phyloP scores from a whole-genome alignment of 345 rosid species.

The Carallia brachiata region DNA sequence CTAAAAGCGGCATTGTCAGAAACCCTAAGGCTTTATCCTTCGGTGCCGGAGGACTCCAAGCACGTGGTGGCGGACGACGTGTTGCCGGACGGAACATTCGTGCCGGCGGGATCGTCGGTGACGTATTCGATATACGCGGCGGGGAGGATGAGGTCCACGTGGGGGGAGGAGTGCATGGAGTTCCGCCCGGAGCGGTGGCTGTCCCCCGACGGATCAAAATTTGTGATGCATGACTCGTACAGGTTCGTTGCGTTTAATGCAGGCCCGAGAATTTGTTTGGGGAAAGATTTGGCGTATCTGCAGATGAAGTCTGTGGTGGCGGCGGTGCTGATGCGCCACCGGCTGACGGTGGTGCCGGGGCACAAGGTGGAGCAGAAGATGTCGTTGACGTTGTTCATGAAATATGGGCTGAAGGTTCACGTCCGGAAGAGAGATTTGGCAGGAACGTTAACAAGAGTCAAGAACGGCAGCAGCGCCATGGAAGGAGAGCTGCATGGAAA shows the following conservation, averaged over 20 bases:
- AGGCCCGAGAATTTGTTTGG: conserved; percentile 85
- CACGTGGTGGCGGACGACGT: conserved; percentile 70
- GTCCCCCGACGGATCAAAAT: conserved; percentile 49
- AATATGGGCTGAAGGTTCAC: conserved; percentile 67
- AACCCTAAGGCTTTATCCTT: conserved; percentile 82
- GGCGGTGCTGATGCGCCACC: conserved; percentile 68
- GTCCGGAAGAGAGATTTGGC: conserved; percentile 59
- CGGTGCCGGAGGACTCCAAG: conserved; percentile 92
- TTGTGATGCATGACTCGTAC: conserved; percentile 61
- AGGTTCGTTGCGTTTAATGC: conserved; percentile 92
- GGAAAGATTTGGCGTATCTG: conserved; percentile 79
- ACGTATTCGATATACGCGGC: conserved; percentile 86
- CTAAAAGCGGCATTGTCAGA: conserved; percentile 88
- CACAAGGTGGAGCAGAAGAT: conserved; percentile 95
- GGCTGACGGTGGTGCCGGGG: conserved; percentile 60
- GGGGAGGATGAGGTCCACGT: conserved; percentile 80
- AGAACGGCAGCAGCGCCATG: conserved; percentile 15
- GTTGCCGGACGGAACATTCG: conserved; percentile 84
- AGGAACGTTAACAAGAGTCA: conserved; percentile 32
- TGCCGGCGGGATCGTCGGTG: conserved; percentile 88
- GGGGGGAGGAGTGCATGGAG: conserved; percentile 94
- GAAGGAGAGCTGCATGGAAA: conserved; percentile 15
- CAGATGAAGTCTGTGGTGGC: conserved; percentile 93
- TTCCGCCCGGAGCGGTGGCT: conserved; percentile 88
- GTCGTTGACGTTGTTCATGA: conserved; percentile 92